Evolutionary conservation across 352 stramenopile species (phyloP), one percentile per base, ranked within the genome.

Genomic region (Phytophthora sp.): DNA sequence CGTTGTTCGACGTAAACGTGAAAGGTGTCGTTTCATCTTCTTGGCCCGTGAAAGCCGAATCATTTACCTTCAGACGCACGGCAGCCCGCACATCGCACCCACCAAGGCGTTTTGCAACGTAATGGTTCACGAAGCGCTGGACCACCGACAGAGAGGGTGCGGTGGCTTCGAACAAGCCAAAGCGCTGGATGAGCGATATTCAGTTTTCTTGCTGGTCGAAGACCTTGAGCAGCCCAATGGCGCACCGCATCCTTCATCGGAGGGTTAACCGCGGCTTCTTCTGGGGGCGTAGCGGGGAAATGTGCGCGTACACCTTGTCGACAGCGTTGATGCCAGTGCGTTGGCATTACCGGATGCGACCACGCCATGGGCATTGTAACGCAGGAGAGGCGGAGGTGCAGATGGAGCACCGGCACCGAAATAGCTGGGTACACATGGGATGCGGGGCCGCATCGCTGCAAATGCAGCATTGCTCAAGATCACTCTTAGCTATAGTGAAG

Each of bases 101-200:
- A 42, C 56, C 56, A 36, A 55, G 44, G 7, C 1, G 15, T 3
- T 12, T 35, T 2, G 31, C 12, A 15, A 64, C 35, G 12, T 56
- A 38, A 26, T 64, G 30, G 56, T 64, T 11, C 7, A 64, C 56
- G n/a, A 64, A 57, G 15, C 45, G 56, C 31, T 64, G 44, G 1
- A 64, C 24, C 2, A 27, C 24, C 15, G 45, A 26, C 9, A 50
- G 7, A 0, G 45, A 8, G 11, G 56, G 44, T 1, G 21, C 15
- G 4, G 1, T 36, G 1, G 2, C 31, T 16, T 63, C 56, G 8
- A 38, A n/a, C 1, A 56, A 20, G 23, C 18, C n/a, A 15, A 64
- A 56, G 15, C 56, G 30, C 12, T 29, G 44, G 5, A 56, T 56
- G 4, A 57, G 42, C 0, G 20, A 16, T n/a, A 3, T 31, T 16